Conservation (phyloP, 371 early-diverging fungal genomes). For the Apophysomyces ossiformis region DNA sequence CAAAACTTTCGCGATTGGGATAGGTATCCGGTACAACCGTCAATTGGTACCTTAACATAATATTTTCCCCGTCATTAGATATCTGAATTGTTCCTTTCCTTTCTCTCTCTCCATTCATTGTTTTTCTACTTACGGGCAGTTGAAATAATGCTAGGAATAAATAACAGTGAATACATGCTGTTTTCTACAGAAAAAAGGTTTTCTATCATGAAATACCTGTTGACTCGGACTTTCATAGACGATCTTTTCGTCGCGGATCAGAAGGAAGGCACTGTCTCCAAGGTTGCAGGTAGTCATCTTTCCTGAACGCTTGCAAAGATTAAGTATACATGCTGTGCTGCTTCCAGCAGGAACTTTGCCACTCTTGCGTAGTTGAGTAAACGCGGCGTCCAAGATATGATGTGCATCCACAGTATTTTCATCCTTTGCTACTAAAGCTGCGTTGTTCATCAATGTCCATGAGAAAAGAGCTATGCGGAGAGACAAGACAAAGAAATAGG, state of each 20-base stretch:
- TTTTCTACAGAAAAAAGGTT: neutral
- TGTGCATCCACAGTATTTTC: slow-evolving; percentile 57
- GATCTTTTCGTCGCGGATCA: slow-evolving; percentile 63
- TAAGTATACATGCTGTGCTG: slow-evolving; percentile 71
- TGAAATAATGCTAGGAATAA: slow-evolving; percentile 59
- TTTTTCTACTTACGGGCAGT: slow-evolving; percentile 59
- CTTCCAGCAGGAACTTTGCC: slow-evolving; percentile 71
- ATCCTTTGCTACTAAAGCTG: slow-evolving; percentile 60
- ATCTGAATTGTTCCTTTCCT: neutral
- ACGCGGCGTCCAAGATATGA: slow-evolving; percentile 64
- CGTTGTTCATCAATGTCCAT: slow-evolving; percentile 76
- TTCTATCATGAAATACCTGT: slow-evolving; percentile 29
- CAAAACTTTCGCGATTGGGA: slow-evolving; percentile 57
- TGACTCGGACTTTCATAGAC: slow-evolving; percentile 70
- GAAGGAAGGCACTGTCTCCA: slow-evolving; percentile 69
- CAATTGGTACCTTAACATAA: slow-evolving; percentile 58
- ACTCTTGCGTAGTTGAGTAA: slow-evolving; percentile 55
- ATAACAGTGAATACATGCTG: neutral
- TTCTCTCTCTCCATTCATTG: neutral
- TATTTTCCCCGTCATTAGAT: too few relatives aligned
- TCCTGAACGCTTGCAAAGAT: slow-evolving; percentile 65
- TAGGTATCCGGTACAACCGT: slow-evolving; percentile 65
- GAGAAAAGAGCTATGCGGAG: slow-evolving; percentile 60
- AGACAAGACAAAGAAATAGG: slow-evolving; percentile 15
- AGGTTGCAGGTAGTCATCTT: slow-evolving; percentile 65